Conservation (phyloP, 192 early-diverging fungal species). For the Linnemannia hyalina region DNA sequence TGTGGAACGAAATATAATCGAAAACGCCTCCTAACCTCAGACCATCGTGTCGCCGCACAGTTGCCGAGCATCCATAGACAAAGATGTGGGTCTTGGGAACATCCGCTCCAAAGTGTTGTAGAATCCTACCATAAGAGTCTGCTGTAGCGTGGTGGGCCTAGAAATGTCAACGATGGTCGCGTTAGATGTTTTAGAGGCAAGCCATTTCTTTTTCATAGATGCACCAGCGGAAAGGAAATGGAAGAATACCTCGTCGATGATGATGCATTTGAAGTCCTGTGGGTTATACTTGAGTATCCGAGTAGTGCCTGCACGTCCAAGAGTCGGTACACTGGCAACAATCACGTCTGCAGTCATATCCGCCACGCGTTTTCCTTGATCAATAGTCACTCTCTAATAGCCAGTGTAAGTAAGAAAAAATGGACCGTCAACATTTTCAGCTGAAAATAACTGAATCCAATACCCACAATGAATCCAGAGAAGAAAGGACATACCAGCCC, state of each 20-base stretch:
- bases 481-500: constrained; percentile 58
- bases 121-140: constrained; percentile 76
- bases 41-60: constrained; percentile 88
- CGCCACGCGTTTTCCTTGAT: constrained; percentile 74
- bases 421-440: neutral
- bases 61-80: constrained; percentile 96
- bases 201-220: neutral
- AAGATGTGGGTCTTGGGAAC: constrained; percentile 67
- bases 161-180: neutral
- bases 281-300: constrained; percentile 80
- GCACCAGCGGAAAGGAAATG: neutral
- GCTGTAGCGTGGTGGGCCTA: constrained; percentile 94
- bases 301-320: constrained; percentile 65
- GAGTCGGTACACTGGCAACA: constrained; percentile 81
- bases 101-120: constrained; percentile 76
- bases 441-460: neutral
- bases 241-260: constrained; percentile 81
- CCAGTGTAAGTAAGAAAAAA: neutral
- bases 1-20: constrained; percentile 83
- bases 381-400: constrained; percentile 68
- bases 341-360: constrained; percentile 77
- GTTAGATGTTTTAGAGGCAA: neutral
- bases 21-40: constrained; percentile 75
- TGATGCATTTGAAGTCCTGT: constrained; percentile 83
- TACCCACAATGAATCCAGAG: neutral